phyloP scores from a whole-genome alignment of 2,329 filamentous ascomycete species.

The Fusarium burgessii region DNA sequence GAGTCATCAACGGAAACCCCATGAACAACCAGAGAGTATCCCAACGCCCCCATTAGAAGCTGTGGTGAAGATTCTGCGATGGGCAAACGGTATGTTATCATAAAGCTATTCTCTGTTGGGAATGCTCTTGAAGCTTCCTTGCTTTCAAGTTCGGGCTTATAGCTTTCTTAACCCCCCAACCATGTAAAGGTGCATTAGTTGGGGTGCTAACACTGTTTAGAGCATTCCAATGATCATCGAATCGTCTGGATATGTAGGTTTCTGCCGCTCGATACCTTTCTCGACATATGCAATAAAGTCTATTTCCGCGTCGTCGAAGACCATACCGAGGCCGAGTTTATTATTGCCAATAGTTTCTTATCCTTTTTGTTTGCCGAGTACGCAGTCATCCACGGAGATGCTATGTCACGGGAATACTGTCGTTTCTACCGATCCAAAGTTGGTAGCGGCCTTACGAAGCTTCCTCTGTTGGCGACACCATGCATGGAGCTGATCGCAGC shows the following conservation, averaged over 20 bases:
- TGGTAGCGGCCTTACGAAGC: conserved; percentile 35
- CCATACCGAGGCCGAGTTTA: conserved; percentile 49
- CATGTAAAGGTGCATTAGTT: too few species aligned
- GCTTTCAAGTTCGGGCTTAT: too few species aligned
- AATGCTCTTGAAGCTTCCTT: too few species aligned
- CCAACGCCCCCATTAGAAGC: conserved; percentile 48
- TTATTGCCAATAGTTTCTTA: conserved; percentile 53
- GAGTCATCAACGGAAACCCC: too few species aligned
- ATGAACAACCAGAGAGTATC: background rate
- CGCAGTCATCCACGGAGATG: conserved; percentile 38
- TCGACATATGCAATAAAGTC: conserved; percentile 50
- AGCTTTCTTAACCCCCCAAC: too few species aligned
- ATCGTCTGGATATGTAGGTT: conserved; percentile 50
- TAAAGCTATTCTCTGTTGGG: too few species aligned
- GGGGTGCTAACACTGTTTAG: conserved; percentile 25
- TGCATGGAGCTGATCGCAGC: conserved; percentile 51
- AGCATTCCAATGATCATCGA: conserved; percentile 41
- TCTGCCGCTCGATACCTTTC: conserved; percentile 49
- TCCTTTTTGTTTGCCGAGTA: conserved; percentile 53
- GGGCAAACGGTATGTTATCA: conserved; percentile 49
- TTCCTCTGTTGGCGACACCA: conserved; percentile 50
- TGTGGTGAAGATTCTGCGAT: conserved; percentile 46
- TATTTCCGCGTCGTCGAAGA: conserved; percentile 53
- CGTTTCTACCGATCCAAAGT: conserved; percentile 47
- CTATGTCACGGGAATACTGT: conserved; percentile 42